Percentiles rank a stretch among this genome's conserved stretches.
Conservation (phyloP, 495 filamentous ascomycete genomes). For the Talaromyces stipitatus region DNA sequence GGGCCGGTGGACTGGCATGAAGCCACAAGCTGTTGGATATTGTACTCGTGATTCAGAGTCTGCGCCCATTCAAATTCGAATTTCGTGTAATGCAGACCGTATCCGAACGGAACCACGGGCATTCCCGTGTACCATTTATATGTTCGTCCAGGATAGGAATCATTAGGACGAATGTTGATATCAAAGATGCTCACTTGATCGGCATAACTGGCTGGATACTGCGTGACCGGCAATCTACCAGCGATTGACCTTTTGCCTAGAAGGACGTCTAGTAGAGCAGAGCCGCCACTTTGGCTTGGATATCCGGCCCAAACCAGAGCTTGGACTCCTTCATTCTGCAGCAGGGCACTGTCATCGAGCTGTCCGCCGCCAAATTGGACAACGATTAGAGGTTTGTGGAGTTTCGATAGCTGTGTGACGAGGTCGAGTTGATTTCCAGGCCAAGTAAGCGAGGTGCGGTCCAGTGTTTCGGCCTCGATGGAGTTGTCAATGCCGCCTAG, state of each 20-base stretch:
- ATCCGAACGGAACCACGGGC: constrained; percentile 40
- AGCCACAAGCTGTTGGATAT: not conserved
- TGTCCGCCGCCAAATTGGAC: constrained; percentile 46
- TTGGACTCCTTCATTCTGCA: constrained; percentile 30
- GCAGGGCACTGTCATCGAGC: constrained; percentile 40
- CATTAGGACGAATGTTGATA: constrained; percentile 38
- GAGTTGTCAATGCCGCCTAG: constrained; percentile 43
- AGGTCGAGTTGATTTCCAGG: constrained; percentile 34
- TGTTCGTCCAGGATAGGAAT: constrained; percentile 30
- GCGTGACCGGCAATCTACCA: constrained; percentile 44
- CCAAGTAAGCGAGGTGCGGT: constrained; percentile 45
- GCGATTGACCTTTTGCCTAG: constrained; percentile 39
- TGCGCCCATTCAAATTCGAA: constrained; percentile 23
- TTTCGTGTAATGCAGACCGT: constrained; percentile 40
- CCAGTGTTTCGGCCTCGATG: constrained; percentile 40
- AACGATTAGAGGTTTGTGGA: constrained; percentile 43
- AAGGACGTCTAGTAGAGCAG: constrained; percentile 40
- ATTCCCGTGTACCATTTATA: constrained; percentile 48
- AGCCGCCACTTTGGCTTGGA: constrained; percentile 42
- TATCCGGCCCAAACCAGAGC: constrained; percentile 46
- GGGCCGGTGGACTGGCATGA: not conserved
- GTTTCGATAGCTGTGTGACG: constrained; percentile 32
- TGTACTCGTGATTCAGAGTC: not conserved
- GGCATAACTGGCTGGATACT: constrained; percentile 45
- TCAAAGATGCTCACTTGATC: constrained; percentile 41